Conservation (phyloP, 1,284 basidiomycete genomes). For the Fomitopsis betulina region DNA sequence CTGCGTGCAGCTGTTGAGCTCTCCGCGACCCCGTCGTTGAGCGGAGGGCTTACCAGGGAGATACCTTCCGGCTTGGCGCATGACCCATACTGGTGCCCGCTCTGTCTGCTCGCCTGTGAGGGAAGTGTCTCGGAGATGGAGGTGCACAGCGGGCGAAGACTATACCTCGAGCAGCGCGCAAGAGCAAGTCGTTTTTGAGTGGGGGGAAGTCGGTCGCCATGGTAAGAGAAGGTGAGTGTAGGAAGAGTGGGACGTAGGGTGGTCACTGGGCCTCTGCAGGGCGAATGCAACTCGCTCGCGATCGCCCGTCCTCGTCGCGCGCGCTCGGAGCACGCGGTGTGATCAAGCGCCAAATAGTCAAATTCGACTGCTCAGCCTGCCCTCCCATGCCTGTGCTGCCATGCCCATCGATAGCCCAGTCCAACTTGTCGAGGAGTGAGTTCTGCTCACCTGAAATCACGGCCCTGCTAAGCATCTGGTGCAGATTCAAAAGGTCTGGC, state of each 20-base stretch:
- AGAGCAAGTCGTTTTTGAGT: slow-evolving; percentile 85
- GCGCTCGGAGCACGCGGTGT: not conserved
- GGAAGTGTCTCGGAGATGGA: slow-evolving; percentile 2
- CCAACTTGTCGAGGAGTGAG: slow-evolving; percentile 58
- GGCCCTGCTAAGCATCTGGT: not conserved
- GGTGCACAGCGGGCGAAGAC: slow-evolving; percentile 1
- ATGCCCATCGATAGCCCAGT: slow-evolving; percentile 48
- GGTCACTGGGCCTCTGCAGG: no score
- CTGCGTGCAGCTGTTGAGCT: slow-evolving; percentile 34
- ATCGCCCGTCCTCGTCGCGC: not conserved
- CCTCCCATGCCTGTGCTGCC: not conserved
- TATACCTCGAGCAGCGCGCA: slow-evolving; percentile 82
- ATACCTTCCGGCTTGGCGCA: slow-evolving; percentile 97
- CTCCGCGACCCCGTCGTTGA: not conserved
- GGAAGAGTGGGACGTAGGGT: no score
- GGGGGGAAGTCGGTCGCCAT: slow-evolving; percentile 51
- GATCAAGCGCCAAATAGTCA: slow-evolving; percentile 3
- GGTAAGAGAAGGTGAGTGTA: no score
- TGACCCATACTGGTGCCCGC: slow-evolving; percentile 96
- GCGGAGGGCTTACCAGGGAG: slow-evolving; percentile 71
- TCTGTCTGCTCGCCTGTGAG: slow-evolving; percentile 77
- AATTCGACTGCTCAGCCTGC: not conserved
- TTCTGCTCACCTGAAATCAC: not conserved
- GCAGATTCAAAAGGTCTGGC: slow-evolving; percentile 75
- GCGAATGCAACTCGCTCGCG: not conserved